Percentiles rank a stretch among this genome's conserved stretches.
These are phyloP conservation scores for Penicillium tannophilum DNA, from an alignment of 495 filamentous ascomycete genomes.

Conservation along the genomic window DNA sequence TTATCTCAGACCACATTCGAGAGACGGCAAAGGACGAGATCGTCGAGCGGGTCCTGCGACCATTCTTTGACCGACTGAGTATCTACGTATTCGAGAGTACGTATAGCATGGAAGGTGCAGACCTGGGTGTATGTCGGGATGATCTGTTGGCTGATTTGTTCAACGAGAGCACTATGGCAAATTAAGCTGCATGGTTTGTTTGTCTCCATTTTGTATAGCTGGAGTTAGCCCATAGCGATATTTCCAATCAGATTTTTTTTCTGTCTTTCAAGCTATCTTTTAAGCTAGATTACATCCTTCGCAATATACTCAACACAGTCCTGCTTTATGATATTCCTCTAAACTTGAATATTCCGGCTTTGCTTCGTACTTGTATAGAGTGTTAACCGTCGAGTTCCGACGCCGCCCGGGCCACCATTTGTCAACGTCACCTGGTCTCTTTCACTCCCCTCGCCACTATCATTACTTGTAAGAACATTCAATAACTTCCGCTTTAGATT, in stretches of 20 bases:
- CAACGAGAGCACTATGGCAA: constrained; percentile 65
- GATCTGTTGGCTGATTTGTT: constrained; percentile 80
- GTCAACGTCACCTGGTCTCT: constrained; percentile 37
- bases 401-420: constrained; percentile 22
- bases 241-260: not conserved
- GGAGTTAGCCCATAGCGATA: constrained; percentile 11
- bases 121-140: constrained; percentile 67
- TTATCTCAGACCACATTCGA: constrained; percentile 48
- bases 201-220: constrained; percentile 13
- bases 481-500: constrained; percentile 1
- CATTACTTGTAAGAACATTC: constrained; percentile 14
- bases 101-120: constrained; percentile 77
- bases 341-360: not conserved
- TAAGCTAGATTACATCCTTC: not conserved
- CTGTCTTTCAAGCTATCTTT: not conserved
- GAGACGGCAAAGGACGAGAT: constrained; percentile 67
- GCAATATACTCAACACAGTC: not conserved
- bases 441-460: constrained; percentile 20
- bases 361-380: not conserved
- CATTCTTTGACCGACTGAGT: constrained; percentile 88
- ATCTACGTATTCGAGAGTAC: constrained; percentile 91
- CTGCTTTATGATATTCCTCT: not conserved
- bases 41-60: constrained; percentile 72
- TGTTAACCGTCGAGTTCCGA: constrained; percentile 6
- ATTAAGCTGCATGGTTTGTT: constrained; percentile 19